Evolutionary conservation across 202 grass and related monocot genomes (phyloP), one percentile per base, ranked within the genome.

Genomic region (Carex arenaria): DNA sequence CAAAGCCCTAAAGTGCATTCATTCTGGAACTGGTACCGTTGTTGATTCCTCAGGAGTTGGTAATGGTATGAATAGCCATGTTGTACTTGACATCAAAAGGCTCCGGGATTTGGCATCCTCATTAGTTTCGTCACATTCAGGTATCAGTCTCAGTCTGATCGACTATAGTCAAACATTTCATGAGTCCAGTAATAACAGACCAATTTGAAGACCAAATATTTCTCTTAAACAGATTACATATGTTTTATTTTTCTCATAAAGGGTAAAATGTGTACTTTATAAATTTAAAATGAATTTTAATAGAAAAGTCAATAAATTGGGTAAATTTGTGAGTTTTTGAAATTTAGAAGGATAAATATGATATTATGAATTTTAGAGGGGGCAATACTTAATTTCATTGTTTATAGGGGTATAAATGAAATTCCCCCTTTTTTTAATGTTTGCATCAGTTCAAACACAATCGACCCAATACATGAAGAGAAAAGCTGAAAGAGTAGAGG

Each of bases 391-490:
- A 45, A 45, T 45, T 45, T 45, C 1, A 10, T 2, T 2, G 7
- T 45, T 45, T 45, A 9, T 7, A 42, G 38, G 42, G 8, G 42
- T 45, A 45, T 45, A 45, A 1, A 45, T 45, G 42, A 45, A 45
- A 45, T 1, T 45, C 42, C 7, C 66, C 1, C 10, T 11, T 66
- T 79, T 78, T 53, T 75, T 75, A 17, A 17, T 51, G 15, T 45
- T 64, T 77, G 42, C 82, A 13, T 81, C 89, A 98, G 95, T 94
- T 86, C 90, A 93, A 73, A 80, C 72, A 84, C 80, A 86, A 79
- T 90, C 90, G 10, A 83, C 82, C 84, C 74, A 90, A 89, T 93
- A 98, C 57, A 91, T 94, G 87, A 89, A 91, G 85, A 93, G 89
- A 64, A 94, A 87, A 93, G 80, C 82, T 85, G 79, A 61, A 34